Base-by-base conservation (phyloP, 2,329 filamentous ascomycete genomes). In the Pseudocercospora crystallina region DNA sequence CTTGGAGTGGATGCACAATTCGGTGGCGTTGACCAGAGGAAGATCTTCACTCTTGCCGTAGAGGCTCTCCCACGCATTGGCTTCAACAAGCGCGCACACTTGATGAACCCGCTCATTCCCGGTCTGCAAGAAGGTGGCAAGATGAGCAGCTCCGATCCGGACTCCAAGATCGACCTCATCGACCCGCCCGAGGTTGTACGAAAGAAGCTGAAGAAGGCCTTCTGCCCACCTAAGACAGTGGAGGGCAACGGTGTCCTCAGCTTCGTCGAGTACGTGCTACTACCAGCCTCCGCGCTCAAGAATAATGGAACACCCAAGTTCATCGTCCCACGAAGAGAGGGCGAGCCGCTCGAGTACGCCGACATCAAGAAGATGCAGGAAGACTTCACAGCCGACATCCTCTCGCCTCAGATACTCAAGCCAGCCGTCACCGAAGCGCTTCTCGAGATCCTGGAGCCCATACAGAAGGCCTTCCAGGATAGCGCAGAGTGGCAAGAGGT, bases 81-180 rank as follows among this genome's bases (percentile, higher is more conserved):
- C 43, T 96, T 96, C 78, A 83, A 82, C 61, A 83, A 86, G 73
- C 73, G 88, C 64, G 79, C 87, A 64, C 84, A 89, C 70, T 63
- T 90, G 49, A 86, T 90, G 79, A 90, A 90, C 71, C 84, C 89
- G 14, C 95, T 97, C 87, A 87, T 97, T 13, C 86, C 91, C 0
- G 92, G 94, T 34, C 76, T 97, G 9, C 66, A 68, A 57, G 77
- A 80, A 58, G 85, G 89, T 33, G 86, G 83, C 57, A 96, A 96
- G 77, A 96, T 96, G 90, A 77, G 73, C 54, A 71, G 77, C 14
- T 80, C 82, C 52, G 86, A 89, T 61, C 72, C 74, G 62, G 86
- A 91, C 70, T 89, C 84, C 66, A 96, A 96, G 74, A 95, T 97
- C 59, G 94, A 97, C 66, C 79, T 97, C n/a, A 81, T 97, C 13